Evolutionary conservation across 73 alveolate species (phyloP).

Genomic region (Breviolum minutum): DNA sequence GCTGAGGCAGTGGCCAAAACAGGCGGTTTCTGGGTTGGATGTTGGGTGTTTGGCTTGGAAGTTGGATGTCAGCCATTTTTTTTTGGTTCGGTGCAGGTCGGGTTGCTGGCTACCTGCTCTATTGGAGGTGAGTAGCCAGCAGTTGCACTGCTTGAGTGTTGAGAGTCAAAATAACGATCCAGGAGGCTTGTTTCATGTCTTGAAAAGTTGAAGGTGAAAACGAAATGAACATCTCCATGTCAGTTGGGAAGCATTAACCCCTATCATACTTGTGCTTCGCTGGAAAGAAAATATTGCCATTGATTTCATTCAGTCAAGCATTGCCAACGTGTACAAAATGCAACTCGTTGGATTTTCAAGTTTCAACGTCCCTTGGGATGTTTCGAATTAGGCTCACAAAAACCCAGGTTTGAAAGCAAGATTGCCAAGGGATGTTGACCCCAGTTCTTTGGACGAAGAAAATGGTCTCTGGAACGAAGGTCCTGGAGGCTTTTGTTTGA

Average conservation of each 20-base stretch:
- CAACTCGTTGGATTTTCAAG: conserved; percentile 6
- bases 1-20: neutral
- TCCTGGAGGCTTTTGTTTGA: neutral
- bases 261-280: too few species aligned
- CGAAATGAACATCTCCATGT: neutral
- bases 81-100: neutral
- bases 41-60: neutral
- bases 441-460: too few species aligned
- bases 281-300: neutral
- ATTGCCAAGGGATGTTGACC: too few species aligned
- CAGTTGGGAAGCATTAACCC: too few species aligned
- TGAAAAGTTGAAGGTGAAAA: neutral
- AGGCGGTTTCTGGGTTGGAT: neutral
- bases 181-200: neutral
- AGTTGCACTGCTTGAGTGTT: neutral
- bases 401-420: too few species aligned
- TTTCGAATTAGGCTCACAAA: too few species aligned
- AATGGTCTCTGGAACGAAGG: conserved; percentile 4
- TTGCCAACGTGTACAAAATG: conserved; percentile 5
- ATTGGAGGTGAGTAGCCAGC: conserved; percentile 29
- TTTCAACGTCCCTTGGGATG: too few species aligned
- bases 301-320: conserved; percentile 1
- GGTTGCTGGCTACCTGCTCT: conserved; percentile 79
- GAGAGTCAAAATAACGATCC: neutral
- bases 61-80: neutral